Base-by-base conservation (phyloP, 345 rosid genomes). In the Citrus australasica region DNA sequence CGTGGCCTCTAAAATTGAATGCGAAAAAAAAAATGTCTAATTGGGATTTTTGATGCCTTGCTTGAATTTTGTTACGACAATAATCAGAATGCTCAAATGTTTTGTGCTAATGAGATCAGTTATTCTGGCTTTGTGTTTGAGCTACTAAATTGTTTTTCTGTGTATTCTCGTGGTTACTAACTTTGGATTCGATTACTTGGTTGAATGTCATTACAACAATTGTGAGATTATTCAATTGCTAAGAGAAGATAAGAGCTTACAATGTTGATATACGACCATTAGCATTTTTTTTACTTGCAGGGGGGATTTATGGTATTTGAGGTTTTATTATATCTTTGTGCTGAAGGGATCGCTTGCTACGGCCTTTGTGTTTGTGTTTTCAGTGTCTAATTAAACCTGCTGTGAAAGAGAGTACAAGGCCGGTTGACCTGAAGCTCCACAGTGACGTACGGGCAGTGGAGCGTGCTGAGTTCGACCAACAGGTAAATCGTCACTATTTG, bases 401-500 rank as follows among this genome's bases (percentile, higher is more conserved):
- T 4, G 92, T 92, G 69, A 97, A 89, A 83, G 98, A 90, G 74
- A 85, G 51, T 77, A 97, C 99, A 35, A 87, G 61, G 79, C 94
- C 98, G 2, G 4, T 89, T 13, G 98, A 93, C 82, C 82, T 86
- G 73, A 90, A 84, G 88, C 98, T 96, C 25, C 91, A 84, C 78
- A 89, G 85, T 79, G 98, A 97, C 69, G 27, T 92, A 67, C 86
- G 98, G 38, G 99, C 98, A 33, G 83, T 81, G 58, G 99, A 93
- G 81, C 95, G 98, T 4, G 92, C 97, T 53, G 98, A 91, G 86
- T 97, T 97, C 85, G 98, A 94, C 68, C 81, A 91, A 42, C 97
- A 92, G 97, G 97, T 94, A 56, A 10, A 64, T 53, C 69, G 7
- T 22, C 21, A 40, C 40, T 40, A 8, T 24, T 35, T 19, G 28